phyloP scores from a whole-genome alignment of 2,329 filamentous ascomycete genomes.

The Colletotrichum destructivum region DNA sequence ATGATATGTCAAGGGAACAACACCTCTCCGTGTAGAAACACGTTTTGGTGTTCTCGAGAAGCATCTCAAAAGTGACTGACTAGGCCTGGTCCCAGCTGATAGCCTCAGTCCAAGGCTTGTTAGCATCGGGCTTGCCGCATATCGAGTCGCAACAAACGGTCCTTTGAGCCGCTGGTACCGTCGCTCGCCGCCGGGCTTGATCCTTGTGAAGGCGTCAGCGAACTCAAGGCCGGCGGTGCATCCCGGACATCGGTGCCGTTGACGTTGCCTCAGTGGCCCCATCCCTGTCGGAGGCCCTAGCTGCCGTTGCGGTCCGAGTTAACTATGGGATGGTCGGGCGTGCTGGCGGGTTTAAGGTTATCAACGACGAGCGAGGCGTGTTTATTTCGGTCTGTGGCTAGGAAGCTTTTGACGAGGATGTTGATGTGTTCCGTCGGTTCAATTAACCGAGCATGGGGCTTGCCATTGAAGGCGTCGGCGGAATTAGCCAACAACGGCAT shows the following conservation, averaged over 20 bases:
- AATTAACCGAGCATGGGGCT: slow-evolving; percentile 69
- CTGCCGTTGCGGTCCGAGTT: slow-evolving; percentile 60
- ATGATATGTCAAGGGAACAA: background rate
- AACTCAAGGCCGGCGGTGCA: slow-evolving; percentile 69
- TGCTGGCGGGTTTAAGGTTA: slow-evolving; percentile 55
- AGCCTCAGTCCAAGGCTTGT: slow-evolving; percentile 66
- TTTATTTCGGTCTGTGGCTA: slow-evolving; percentile 60
- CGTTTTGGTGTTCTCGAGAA: slow-evolving; percentile 45
- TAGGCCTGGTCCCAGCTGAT: slow-evolving; percentile 59
- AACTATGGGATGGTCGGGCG: slow-evolving; percentile 60
- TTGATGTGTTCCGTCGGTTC: slow-evolving; percentile 57
- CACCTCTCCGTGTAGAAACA: slow-evolving; percentile 19
- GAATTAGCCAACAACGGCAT: slow-evolving; percentile 52
- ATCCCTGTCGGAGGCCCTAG: slow-evolving; percentile 58
- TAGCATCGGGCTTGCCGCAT: slow-evolving; percentile 58
- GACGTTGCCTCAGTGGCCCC: slow-evolving; percentile 74
- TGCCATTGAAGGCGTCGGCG: slow-evolving; percentile 71
- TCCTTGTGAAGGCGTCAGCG: slow-evolving; percentile 76
- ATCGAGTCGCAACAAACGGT: slow-evolving; percentile 55
- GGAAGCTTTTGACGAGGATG: slow-evolving; percentile 65
- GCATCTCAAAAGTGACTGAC: slow-evolving; percentile 43
- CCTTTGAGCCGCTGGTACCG: slow-evolving; percentile 55
- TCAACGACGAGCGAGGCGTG: slow-evolving; percentile 59
- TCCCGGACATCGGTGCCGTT: slow-evolving; percentile 71
- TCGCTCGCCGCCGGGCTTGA: slow-evolving; percentile 73